A percentile compares a stretch with the other conserved stretches of the same genome.
Evolutionary conservation across 768 basidiomycete species (phyloP).

Genomic region (Candolleomyces aberdarensis): DNA sequence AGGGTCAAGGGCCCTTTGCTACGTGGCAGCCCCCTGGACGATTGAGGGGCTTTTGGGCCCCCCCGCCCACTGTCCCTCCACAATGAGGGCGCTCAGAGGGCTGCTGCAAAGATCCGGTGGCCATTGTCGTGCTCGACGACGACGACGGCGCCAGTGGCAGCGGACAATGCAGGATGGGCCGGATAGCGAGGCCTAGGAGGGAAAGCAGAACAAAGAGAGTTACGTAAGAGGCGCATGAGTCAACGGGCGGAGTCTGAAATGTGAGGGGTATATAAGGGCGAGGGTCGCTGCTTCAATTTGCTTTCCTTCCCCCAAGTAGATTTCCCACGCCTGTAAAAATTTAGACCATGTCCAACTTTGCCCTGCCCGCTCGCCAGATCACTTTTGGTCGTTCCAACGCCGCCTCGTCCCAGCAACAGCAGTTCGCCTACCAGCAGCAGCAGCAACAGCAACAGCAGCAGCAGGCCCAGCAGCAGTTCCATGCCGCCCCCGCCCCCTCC

Average conservation of each 20-base stretch:
- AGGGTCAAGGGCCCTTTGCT: slow-evolving; percentile 11
- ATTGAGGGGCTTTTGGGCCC: neutral
- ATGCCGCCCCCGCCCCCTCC: slow-evolving; percentile 31
- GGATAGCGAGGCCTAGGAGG: slow-evolving; percentile 12
- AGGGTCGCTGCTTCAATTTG: slow-evolving; percentile 23
- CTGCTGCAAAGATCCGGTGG: neutral
- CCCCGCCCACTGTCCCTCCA: neutral
- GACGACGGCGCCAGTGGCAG: neutral
- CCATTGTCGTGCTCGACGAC: neutral
- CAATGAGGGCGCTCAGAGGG: neutral
- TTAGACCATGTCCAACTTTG: slow-evolving; percentile 48
- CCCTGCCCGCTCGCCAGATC: slow-evolving; percentile 74
- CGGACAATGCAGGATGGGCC: slow-evolving; percentile 8
- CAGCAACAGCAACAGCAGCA: slow-evolving; percentile 36
- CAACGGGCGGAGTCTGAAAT: slow-evolving; percentile 44
- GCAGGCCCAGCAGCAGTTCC: slow-evolving; percentile 39
- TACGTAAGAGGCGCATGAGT: slow-evolving; percentile 43
- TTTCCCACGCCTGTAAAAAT: slow-evolving; percentile 42
- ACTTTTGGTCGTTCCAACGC: slow-evolving; percentile 68
- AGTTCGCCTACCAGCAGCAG: slow-evolving; percentile 36
- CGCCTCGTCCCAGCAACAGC: slow-evolving; percentile 36
- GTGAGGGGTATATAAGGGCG: slow-evolving; percentile 42
- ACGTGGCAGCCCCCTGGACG: neutral
- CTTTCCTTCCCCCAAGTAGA: slow-evolving; percentile 31
- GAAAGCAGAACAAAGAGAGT: slow-evolving; percentile 33